Conservation (phyloP, 2,329 filamentous ascomycete genomes). For the Basipetospora sp. region DNA sequence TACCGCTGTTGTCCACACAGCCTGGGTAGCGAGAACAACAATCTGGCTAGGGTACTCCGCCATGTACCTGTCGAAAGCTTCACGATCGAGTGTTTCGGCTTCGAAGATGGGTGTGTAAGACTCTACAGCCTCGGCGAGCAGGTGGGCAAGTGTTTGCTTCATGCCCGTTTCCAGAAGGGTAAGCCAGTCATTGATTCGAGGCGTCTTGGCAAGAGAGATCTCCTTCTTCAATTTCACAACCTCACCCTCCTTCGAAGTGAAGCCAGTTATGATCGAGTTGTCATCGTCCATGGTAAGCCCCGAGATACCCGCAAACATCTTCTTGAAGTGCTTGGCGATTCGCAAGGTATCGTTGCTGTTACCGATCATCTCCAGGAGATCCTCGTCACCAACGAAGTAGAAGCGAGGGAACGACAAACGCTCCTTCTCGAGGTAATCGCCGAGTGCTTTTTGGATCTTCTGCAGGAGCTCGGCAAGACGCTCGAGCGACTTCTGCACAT, state of each 20-base stretch:
- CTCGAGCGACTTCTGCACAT: slow-evolving; percentile 90
- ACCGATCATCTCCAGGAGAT: slow-evolving; percentile 95
- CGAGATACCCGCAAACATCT: slow-evolving; percentile 97
- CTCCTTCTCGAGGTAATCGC: slow-evolving; percentile 96
- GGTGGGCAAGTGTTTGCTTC: slow-evolving; percentile 83
- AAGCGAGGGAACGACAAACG: slow-evolving; percentile 94
- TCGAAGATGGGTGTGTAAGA: slow-evolving; percentile 69
- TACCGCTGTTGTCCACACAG: slow-evolving; percentile 80
- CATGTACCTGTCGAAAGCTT: slow-evolving; percentile 66
- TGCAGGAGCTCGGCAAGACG: slow-evolving; percentile 90
- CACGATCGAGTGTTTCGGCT: slow-evolving; percentile 52
- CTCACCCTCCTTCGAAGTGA: slow-evolving; percentile 92
- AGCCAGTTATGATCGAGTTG: slow-evolving; percentile 74
- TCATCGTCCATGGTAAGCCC: slow-evolving; percentile 86
- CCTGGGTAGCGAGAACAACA: slow-evolving; percentile 86
- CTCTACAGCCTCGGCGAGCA: slow-evolving; percentile 72
- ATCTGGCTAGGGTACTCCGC: slow-evolving; percentile 79
- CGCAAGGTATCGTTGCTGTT: slow-evolving; percentile 96
- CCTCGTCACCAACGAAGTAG: slow-evolving; percentile 98
- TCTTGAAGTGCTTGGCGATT: slow-evolving; percentile 97
- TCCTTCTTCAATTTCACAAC: slow-evolving; percentile 74
- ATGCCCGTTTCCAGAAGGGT: slow-evolving; percentile 80
- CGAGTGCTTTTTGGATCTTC: slow-evolving; percentile 97
- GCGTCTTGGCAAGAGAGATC: slow-evolving; percentile 83
- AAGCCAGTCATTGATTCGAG: slow-evolving; percentile 98